phyloP scores from a whole-genome alignment of 2,329 filamentous ascomycete species.

The Claviceps digitariae region DNA sequence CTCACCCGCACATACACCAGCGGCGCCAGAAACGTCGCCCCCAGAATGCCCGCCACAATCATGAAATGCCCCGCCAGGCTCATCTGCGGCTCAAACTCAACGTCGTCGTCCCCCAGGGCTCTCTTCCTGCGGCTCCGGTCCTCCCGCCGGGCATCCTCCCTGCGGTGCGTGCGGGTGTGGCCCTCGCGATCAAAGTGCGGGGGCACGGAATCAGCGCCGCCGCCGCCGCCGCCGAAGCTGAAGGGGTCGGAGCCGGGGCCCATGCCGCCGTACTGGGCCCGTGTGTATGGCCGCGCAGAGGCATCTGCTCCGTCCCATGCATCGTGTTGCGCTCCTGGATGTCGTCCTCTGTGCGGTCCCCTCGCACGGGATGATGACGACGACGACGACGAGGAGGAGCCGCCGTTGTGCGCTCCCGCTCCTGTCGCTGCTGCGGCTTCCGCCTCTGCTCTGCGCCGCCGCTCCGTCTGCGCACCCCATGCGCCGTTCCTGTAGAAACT shows the following conservation, averaged over 20 bases:
- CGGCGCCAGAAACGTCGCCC: conserved; percentile 32
- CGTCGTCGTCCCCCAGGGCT: conserved; percentile 25
- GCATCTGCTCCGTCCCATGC: too few species aligned
- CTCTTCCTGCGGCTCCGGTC: conserved; percentile 14
- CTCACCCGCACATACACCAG: conserved; percentile 26
- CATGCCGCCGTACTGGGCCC: conserved; percentile 31
- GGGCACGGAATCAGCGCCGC: conserved; percentile 26
- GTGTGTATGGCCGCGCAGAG: not conserved
- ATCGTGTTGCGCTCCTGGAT: too few species aligned
- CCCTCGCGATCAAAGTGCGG: conserved; percentile 65
- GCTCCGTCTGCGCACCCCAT: conserved; percentile 53
- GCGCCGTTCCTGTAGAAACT: conserved; percentile 76
- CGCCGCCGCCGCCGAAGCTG: conserved; percentile 30
- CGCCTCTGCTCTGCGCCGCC: conserved; percentile 38
- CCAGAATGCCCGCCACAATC: conserved; percentile 33
- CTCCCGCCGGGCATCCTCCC: conserved; percentile 39
- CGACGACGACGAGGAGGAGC: too few species aligned
- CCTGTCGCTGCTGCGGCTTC: not conserved
- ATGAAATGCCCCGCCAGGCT: conserved; percentile 33
- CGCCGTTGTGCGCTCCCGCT: not conserved
- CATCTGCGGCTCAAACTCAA: conserved; percentile 28
- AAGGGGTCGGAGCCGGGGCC: conserved; percentile 42
- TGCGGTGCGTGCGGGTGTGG: conserved; percentile 61
- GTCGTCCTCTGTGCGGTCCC: not conserved
- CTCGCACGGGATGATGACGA: too few species aligned